Conservation (phyloP, 345 rosid species). For the Rhodamnia argentea region DNA sequence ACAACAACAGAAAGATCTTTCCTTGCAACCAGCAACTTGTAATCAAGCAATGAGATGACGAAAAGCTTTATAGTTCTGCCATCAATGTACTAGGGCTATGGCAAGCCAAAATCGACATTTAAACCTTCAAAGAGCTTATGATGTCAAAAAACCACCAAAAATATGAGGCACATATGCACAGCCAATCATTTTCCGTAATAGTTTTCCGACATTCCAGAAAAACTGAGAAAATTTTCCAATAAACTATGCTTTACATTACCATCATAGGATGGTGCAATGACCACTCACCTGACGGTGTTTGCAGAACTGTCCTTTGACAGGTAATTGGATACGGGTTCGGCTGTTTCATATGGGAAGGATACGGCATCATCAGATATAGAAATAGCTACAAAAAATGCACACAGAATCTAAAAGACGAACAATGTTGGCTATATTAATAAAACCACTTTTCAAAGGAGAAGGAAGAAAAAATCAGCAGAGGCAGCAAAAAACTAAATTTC, state of each 20-base stretch:
- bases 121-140: neutral
- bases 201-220: neutral
- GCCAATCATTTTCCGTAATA: neutral
- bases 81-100: neutral
- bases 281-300: constrained; percentile 83
- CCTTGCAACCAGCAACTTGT: neutral
- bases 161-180: neutral
- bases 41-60: neutral
- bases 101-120: neutral
- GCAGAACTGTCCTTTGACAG: constrained; percentile 82
- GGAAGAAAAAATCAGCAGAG: neutral
- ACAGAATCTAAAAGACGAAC: neutral
- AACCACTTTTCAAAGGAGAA: neutral
- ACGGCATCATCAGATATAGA: neutral
- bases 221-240: neutral
- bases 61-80: neutral
- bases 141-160: neutral
- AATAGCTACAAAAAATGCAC: neutral
- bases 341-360: constrained; percentile 31
- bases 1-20: neutral
- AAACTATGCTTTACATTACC: neutral
- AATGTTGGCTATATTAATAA: neutral
- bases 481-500: neutral
- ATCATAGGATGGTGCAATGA: neutral
- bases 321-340: constrained; percentile 54